phyloP scores from a whole-genome alignment of 1,139 yeast genomes.

The Geotrichum carabidarum region DNA sequence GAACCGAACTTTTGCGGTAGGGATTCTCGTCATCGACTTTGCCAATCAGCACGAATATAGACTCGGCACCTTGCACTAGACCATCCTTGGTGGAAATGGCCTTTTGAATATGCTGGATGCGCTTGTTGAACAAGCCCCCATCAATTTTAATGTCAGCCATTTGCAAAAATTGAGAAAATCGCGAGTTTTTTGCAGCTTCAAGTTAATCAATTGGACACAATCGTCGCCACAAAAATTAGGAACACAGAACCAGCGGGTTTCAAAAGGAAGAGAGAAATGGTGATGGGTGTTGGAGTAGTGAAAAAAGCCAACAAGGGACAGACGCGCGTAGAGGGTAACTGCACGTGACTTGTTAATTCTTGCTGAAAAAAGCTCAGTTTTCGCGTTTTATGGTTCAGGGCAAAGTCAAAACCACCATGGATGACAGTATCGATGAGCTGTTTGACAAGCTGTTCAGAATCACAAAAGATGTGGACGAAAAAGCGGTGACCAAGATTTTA shows the following conservation, averaged over 20 bases:
- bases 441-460: constrained; percentile 5
- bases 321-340: constrained; percentile 19
- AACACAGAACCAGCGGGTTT: neutral
- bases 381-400: neutral
- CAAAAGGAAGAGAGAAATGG: neutral
- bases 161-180: neutral
- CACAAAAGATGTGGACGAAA: neutral
- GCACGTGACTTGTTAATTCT: neutral
- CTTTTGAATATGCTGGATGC: constrained; percentile 43
- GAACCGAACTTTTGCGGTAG: constrained; percentile 78
- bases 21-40: constrained; percentile 85
- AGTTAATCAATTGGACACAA: neutral
- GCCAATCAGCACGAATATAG: constrained; percentile 68
- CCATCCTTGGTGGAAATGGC: constrained; percentile 37
- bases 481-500: constrained; percentile 18
- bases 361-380: neutral
- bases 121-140: constrained; percentile 42
- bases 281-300: constrained; percentile 1
- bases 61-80: constrained; percentile 48
- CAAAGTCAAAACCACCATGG: constrained; percentile 11
- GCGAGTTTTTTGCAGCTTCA: neutral
- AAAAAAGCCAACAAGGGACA: neutral
- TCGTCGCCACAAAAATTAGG: neutral
- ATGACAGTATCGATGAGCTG: constrained; percentile 9
- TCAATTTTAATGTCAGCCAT: constrained; percentile 40